Evolutionary conservation across 2,329 filamentous ascomycete species (phyloP).

Genomic region (Fusarium denticulatum): DNA sequence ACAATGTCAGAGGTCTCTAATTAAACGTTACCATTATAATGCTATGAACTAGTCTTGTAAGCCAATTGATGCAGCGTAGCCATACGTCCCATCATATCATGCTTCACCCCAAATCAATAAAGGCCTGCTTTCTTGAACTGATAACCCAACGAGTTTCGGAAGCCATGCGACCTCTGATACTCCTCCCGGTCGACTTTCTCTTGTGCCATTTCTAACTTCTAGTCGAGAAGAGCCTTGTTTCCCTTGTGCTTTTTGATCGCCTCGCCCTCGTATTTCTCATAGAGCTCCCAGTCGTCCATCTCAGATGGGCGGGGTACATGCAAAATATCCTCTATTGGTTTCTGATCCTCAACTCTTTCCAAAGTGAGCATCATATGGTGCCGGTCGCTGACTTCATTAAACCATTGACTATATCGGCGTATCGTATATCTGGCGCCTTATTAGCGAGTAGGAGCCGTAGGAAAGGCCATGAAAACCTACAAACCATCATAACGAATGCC

Average conservation of each 20-base stretch:
- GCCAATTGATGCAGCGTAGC: background rate
- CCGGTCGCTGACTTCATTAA: constrained; percentile 43
- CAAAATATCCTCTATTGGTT: constrained; percentile 54
- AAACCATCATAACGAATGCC: constrained; percentile 68
- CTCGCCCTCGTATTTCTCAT: constrained; percentile 57
- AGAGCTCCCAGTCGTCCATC: constrained; percentile 65
- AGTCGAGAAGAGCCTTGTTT: constrained; percentile 53
- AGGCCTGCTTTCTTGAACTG: constrained; percentile 12
- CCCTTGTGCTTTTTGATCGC: constrained; percentile 53
- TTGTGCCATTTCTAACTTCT: constrained; percentile 50
- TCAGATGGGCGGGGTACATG: constrained; percentile 63
- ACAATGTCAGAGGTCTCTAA: background rate
- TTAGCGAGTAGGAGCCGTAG: constrained; percentile 1
- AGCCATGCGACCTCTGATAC: constrained; percentile 42
- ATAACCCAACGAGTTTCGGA: constrained; percentile 40
- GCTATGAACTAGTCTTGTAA: background rate
- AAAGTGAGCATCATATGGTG: constrained; percentile 59
- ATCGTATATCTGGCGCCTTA: constrained; percentile 57
- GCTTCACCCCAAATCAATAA: background rate
- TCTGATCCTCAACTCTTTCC: constrained; percentile 56
- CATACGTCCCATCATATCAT: constrained; percentile 4
- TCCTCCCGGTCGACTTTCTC: constrained; percentile 44
- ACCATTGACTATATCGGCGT: constrained; percentile 56
- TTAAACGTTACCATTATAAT: constrained; percentile 5
- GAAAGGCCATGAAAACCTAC: constrained; percentile 49